Conservation (phyloP, 176 grass and related monocot species). For the Ensete ventricosum region DNA sequence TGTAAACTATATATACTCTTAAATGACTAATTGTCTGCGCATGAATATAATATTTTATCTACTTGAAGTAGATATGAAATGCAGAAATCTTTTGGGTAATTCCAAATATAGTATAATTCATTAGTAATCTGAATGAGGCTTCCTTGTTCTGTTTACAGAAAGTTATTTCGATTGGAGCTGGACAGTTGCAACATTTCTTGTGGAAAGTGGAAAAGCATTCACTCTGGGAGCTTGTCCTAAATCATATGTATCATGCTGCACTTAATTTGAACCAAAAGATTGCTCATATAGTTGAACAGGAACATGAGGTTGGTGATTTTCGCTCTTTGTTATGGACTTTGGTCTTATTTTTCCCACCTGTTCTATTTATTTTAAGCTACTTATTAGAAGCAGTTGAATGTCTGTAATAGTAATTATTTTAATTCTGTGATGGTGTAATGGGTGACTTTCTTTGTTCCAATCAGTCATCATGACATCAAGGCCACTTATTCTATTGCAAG, state of each 20-base stretch:
- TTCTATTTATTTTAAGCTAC: neutral
- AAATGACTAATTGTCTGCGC: neutral
- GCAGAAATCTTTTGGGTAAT: too few relatives aligned
- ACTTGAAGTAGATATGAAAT: too few relatives aligned
- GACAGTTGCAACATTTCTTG: conserved; percentile 6
- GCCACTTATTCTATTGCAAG: too few relatives aligned
- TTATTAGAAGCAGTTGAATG: too few relatives aligned
- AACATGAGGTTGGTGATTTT: conserved; percentile 12
- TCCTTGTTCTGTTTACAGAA: neutral
- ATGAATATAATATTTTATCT: too few relatives aligned
- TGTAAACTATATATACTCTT: neutral
- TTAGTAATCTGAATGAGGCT: neutral
- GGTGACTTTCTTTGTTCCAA: too few relatives aligned
- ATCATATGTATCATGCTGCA: conserved; percentile 17
- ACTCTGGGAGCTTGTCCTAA: neutral
- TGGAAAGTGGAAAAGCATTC: conserved; percentile 14
- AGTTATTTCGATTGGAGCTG: neutral
- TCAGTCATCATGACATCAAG: too few relatives aligned
- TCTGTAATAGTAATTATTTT: too few relatives aligned
- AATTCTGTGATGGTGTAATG: too few relatives aligned
- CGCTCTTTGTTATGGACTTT: neutral
- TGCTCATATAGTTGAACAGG: conserved; percentile 9
- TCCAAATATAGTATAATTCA: too few relatives aligned
- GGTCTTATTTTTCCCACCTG: neutral
- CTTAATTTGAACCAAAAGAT: conserved; percentile 16